These are phyloP conservation scores for Arthrobotrys iridis DNA, from an alignment of 2,329 filamentous ascomycete species.

Conservation along the genomic window DNA sequence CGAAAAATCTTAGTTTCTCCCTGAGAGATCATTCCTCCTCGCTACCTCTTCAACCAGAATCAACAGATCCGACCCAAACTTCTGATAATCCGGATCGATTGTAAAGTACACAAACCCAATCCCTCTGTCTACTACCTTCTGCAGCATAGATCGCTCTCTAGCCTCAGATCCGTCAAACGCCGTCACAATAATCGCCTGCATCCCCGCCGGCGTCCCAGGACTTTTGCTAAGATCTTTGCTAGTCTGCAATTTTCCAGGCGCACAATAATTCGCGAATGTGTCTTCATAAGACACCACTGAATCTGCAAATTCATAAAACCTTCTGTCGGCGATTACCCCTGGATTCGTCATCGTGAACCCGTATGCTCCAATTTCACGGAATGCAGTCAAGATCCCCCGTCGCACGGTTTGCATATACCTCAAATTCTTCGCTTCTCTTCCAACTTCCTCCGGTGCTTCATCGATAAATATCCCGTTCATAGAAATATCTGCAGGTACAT, in stretches of 20 bases:
- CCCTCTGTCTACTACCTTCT: background rate
- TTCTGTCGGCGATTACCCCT: constrained; percentile 11
- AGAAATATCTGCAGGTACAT: background rate
- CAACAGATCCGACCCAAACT: constrained; percentile 14
- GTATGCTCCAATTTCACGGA: background rate
- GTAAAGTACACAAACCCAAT: constrained; percentile 39
- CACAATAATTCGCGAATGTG: constrained; percentile 15
- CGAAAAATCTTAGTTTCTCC: too few species aligned
- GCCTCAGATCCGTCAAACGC: constrained; percentile 4
- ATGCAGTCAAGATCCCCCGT: background rate
- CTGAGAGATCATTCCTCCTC: background rate
- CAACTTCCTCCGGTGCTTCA: constrained; percentile 24
- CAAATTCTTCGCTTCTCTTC: background rate
- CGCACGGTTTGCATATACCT: constrained; percentile 19
- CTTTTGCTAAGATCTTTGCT: constrained; percentile 33
- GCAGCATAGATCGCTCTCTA: constrained; percentile 19
- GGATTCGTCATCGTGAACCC: constrained; percentile 37
- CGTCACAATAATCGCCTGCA: constrained; percentile 23
- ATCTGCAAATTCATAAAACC: constrained; percentile 16
- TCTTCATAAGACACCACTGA: constrained; percentile 22
- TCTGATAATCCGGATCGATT: constrained; percentile 21
- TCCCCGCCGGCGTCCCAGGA: background rate
- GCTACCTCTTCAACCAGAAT: constrained; percentile 4
- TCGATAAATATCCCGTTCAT: constrained; percentile 27
- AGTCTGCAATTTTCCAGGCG: constrained; percentile 1